Evolutionary conservation across 805 yeast species (phyloP).

Genomic region (Hanseniaspora hatyaiensis): DNA sequence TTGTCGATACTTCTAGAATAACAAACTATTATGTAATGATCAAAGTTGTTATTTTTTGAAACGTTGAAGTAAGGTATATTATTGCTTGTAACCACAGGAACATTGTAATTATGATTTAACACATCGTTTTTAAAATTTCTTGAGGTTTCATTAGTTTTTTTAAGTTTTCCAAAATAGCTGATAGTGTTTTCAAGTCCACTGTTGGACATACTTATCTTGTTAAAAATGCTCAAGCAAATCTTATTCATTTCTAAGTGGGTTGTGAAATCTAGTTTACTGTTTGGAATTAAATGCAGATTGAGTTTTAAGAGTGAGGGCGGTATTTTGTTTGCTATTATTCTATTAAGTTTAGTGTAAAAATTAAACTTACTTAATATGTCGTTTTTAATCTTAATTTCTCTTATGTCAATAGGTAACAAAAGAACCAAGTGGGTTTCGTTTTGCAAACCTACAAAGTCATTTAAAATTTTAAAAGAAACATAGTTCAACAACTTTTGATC

Average conservation of each 20-base stretch:
- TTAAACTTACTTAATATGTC: not conserved
- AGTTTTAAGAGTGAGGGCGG: not conserved
- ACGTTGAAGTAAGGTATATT: constrained; percentile 13
- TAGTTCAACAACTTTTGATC: not conserved
- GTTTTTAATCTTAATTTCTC: not conserved
- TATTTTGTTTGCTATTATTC: not conserved
- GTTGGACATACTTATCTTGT: not conserved
- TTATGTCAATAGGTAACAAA: not conserved
- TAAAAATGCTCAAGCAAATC: constrained; percentile 1
- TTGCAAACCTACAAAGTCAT: constrained; percentile 1
- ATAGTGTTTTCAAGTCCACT: no score
- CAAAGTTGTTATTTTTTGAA: constrained; percentile 31
- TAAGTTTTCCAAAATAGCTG: constrained; percentile 1
- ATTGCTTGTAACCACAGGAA: constrained; percentile 6
- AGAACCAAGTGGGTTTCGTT: not conserved
- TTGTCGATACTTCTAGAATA: constrained; percentile 72
- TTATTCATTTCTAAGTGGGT: not conserved
- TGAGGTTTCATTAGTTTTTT: not conserved
- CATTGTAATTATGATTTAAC: constrained; percentile 1
- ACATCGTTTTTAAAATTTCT: constrained; percentile 9
- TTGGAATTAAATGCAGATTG: constrained; percentile 5
- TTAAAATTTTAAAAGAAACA: not conserved
- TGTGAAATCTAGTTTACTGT: constrained; percentile 1
- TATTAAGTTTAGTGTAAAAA: not conserved
- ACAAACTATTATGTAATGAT: constrained; percentile 70